These are phyloP conservation scores for Salvia hispanica DNA, from an alignment of 257 asterid genomes.

Conservation along the genomic window DNA sequence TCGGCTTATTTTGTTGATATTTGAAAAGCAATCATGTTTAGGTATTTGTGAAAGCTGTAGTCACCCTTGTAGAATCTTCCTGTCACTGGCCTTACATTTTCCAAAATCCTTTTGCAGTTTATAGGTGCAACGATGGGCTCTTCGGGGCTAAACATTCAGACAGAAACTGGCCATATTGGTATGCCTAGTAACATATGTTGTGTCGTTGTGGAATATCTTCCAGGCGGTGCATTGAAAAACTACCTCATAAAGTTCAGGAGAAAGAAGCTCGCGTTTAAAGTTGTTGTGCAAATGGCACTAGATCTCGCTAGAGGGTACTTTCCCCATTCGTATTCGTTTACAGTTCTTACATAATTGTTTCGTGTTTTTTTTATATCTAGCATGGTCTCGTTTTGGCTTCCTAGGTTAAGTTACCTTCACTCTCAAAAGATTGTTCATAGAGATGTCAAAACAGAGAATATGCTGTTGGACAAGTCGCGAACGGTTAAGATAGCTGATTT, in stretches of 20 bases:
- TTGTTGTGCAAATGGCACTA: conserved; percentile 79
- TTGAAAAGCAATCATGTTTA: neutral
- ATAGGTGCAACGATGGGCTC: conserved; percentile 94
- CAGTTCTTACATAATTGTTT: neutral
- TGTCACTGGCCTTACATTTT: conserved; percentile 4
- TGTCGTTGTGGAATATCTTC: conserved; percentile 82
- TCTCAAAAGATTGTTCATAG: conserved; percentile 82
- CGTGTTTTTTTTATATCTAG: neutral
- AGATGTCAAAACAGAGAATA: conserved; percentile 86
- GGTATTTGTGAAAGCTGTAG: neutral
- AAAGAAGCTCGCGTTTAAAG: conserved; percentile 78
- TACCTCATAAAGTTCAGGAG: conserved; percentile 80
- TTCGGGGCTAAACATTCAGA: conserved; percentile 68
- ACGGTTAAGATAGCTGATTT: conserved; percentile 83
- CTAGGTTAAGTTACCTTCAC: conserved; percentile 82
- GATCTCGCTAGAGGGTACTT: conserved; percentile 85
- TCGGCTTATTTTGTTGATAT: neutral
- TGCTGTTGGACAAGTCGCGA: conserved; percentile 76
- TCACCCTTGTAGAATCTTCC: neutral
- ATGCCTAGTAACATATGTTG: conserved; percentile 85
- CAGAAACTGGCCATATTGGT: conserved; percentile 78
- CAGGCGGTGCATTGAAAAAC: conserved; percentile 80
- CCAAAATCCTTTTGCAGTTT: conserved; percentile 52
- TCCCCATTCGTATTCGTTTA: conserved; percentile 13
- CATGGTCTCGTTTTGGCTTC: conserved; percentile 22